phyloP scores from a whole-genome alignment of 1,284 basidiomycete genomes.

The Rhodotorula sp. region DNA sequence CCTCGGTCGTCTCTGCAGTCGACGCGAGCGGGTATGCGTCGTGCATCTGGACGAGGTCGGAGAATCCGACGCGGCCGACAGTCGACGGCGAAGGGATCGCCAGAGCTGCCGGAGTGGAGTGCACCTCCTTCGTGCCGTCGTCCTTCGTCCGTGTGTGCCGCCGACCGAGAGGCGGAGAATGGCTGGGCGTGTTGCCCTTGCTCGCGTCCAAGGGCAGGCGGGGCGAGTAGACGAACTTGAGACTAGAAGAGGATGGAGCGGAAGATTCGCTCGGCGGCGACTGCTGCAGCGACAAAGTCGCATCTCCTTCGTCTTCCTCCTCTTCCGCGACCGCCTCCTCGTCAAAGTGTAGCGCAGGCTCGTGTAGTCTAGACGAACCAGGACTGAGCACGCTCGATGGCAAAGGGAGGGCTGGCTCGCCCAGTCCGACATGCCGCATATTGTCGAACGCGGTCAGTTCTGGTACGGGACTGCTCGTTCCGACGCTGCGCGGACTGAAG shows the following conservation, averaged over 20 bases:
- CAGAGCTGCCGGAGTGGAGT: background rate
- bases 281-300: background rate
- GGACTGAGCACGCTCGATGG: background rate
- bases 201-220: slow-evolving; percentile 1
- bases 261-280: background rate
- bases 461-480: slow-evolving; percentile 21
- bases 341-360: background rate
- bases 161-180: background rate
- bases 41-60: background rate
- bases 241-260: background rate
- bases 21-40: background rate
- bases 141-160: background rate
- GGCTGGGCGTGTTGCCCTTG: background rate
- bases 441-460: slow-evolving; percentile 10
- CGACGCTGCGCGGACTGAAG: background rate
- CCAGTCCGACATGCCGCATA: slow-evolving; percentile 7
- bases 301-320: background rate
- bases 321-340: background rate
- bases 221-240: slow-evolving; percentile 20
- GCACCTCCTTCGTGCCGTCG: background rate
- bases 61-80: background rate
- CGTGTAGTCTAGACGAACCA: background rate
- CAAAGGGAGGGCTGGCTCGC: slow-evolving; percentile 26
- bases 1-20: background rate
- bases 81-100: background rate